Percentiles rank a stretch among this genome's conserved stretches.
phyloP scores from a whole-genome alignment of 2,329 filamentous ascomycete species.

The Scorias spongiosa region DNA sequence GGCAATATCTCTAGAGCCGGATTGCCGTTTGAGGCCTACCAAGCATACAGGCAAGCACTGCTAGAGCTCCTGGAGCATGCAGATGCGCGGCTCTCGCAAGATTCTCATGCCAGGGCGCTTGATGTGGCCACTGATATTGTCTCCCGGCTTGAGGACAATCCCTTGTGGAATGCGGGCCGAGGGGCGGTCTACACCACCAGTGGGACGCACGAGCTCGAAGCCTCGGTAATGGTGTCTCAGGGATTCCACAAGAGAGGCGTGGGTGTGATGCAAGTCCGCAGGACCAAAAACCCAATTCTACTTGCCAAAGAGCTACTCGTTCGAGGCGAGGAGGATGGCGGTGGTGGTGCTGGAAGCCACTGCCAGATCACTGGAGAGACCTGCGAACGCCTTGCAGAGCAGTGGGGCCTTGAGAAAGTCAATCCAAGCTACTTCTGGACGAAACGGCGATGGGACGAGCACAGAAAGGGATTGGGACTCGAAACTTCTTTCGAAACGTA shows the following conservation, averaged over 20 bases:
- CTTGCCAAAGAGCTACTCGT: conserved; percentile 59
- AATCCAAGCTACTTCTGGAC: conserved; percentile 65
- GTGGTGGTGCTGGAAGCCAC: conserved; percentile 49
- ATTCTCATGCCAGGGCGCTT: conserved; percentile 42
- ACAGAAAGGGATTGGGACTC: conserved; percentile 42
- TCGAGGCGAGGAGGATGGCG: conserved; percentile 46
- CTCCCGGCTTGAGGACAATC: conserved; percentile 58
- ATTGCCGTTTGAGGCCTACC: conserved; percentile 21
- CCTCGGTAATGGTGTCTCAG: conserved; percentile 68
- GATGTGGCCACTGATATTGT: conserved; percentile 65
- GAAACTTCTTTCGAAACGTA: conserved; percentile 22
- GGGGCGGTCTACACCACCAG: conserved; percentile 77
- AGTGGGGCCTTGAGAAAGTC: conserved; percentile 58
- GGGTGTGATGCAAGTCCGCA: conserved; percentile 56
- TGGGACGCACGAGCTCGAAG: conserved; percentile 74
- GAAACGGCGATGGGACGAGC: conserved; percentile 63
- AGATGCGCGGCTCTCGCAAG: conserved; percentile 12
- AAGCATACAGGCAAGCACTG: conserved; percentile 24
- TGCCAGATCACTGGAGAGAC: conserved; percentile 51
- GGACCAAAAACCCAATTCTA: conserved; percentile 65
- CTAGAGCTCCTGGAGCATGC: conserved; percentile 21
- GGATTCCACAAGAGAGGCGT: conserved; percentile 61
- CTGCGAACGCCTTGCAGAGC: conserved; percentile 51
- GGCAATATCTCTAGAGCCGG: conserved; percentile 30
- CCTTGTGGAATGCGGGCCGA: conserved; percentile 69